Percentiles rank a stretch among this genome's conserved stretches.
Evolutionary conservation across 2,329 filamentous ascomycete species (phyloP).

Genomic region (Epichloe hybrida): DNA sequence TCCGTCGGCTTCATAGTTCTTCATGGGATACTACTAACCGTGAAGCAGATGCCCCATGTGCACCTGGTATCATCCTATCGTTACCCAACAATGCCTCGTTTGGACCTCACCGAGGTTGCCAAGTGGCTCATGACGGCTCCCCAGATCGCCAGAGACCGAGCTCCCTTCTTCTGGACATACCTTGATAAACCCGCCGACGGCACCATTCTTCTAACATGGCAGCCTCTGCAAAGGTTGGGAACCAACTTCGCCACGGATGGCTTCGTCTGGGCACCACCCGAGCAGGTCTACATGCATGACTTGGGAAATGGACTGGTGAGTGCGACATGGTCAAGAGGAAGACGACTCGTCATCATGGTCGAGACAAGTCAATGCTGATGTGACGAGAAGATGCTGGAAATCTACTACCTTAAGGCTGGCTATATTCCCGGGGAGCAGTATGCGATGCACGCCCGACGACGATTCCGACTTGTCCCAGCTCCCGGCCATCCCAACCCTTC

Average conservation of each 20-base stretch:
- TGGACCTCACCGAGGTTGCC: constrained; percentile 65
- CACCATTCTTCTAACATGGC: constrained; percentile 76
- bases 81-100: constrained; percentile 59
- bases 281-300: constrained; percentile 65
- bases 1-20: not conserved
- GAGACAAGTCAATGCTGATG: not conserved
- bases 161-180: constrained; percentile 89
- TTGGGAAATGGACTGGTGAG: constrained; percentile 46
- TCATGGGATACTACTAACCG: constrained; percentile 9
- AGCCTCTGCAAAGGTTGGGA: constrained; percentile 57
- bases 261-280: constrained; percentile 76
- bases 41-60: constrained; percentile 62
- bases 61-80: constrained; percentile 77
- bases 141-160: constrained; percentile 69
- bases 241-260: constrained; percentile 80
- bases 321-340: not conserved
- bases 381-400: constrained; percentile 60
- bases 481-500: constrained; percentile 57
- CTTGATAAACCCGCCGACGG: constrained; percentile 72
- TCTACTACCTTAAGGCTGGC: constrained; percentile 70
- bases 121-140: constrained; percentile 75
- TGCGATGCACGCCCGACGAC: constrained; percentile 64
- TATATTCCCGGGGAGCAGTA: constrained; percentile 64
- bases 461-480: constrained; percentile 70
- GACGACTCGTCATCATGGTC: not conserved